Evolutionary conservation across 768 basidiomycete genomes (phyloP).

Genomic region (Macrolepiota albuminosa): DNA sequence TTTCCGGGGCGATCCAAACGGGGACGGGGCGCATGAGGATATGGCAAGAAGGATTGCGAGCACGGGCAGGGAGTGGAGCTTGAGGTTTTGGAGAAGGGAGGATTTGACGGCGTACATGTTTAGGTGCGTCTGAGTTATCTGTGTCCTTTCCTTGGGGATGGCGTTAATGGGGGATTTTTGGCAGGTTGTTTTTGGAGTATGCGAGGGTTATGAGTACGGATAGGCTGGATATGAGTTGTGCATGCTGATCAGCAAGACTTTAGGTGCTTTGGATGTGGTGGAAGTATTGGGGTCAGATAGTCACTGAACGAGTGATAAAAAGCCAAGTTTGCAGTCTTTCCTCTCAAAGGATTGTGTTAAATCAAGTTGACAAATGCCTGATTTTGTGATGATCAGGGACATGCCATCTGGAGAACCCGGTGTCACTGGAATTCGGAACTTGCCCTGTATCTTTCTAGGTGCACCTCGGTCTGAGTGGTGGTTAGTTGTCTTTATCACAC

Average conservation of each 20-base stretch:
- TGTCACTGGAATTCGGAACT: no score
- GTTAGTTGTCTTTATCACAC: no score
- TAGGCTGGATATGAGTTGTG: conserved; percentile 36
- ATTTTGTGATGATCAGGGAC: no score
- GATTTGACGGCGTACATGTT: conserved; percentile 58
- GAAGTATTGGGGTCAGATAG: no score
- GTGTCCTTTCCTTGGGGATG: not conserved
- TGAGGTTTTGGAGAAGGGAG: conserved; percentile 52
- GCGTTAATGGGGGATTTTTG: not conserved
- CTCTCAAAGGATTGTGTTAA: no score
- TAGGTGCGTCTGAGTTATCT: conserved; percentile 28
- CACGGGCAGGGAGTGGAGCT: conserved; percentile 54
- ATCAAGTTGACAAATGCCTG: no score
- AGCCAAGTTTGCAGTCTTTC: no score
- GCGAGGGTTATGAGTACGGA: conserved; percentile 45
- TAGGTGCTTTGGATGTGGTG: no score
- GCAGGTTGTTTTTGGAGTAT: conserved; percentile 50
- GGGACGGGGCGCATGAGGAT: conserved; percentile 51
- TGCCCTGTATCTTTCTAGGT: no score
- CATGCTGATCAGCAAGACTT: not conserved
- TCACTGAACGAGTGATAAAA: no score
- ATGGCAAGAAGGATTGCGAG: conserved; percentile 52
- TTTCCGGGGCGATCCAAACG: conserved; percentile 57
- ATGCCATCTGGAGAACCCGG: no score
- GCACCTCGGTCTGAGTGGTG: no score